phyloP scores from a whole-genome alignment of 331 rosid genomes.

The Quercus phellos region DNA sequence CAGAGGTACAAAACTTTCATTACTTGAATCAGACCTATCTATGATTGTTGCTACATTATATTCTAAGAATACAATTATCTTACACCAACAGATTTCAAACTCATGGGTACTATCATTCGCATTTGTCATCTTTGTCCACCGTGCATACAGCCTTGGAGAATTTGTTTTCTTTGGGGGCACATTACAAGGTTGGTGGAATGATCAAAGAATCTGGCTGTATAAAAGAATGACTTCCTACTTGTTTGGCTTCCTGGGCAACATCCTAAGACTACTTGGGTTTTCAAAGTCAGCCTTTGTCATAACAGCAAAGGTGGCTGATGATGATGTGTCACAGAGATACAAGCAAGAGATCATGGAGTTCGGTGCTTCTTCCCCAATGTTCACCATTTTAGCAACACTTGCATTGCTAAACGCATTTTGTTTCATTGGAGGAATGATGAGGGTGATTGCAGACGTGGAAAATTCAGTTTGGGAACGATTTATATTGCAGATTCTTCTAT shows the following conservation, averaged over 20 bases:
- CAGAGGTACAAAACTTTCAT: constrained; percentile 38
- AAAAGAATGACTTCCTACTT: constrained; percentile 21
- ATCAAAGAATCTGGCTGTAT: constrained; percentile 28
- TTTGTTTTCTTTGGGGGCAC: constrained; percentile 56
- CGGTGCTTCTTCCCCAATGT: constrained; percentile 69
- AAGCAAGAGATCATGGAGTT: constrained; percentile 55
- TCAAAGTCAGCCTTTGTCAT: background rate
- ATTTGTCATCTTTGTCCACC: constrained; percentile 40
- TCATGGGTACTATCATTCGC: constrained; percentile 62
- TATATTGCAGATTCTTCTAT: constrained; percentile 7
- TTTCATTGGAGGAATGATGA: constrained; percentile 3
- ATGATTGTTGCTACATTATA: constrained; percentile 1
- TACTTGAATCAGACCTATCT: constrained; percentile 9
- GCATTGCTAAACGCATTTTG: background rate
- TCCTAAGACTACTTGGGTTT: constrained; percentile 2
- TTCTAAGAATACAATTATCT: constrained; percentile 10
- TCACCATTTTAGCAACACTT: constrained; percentile 24
- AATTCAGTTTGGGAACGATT: background rate
- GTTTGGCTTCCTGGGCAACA: constrained; percentile 13
- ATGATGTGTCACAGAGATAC: constrained; percentile 11
- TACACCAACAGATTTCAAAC: constrained; percentile 52
- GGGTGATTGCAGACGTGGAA: background rate
- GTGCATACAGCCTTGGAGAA: constrained; percentile 38
- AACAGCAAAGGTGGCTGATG: constrained; percentile 1
- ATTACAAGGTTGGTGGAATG: constrained; percentile 68